Evolutionary conservation across 208 protist genomes (phyloP), one percentile per base, ranked within the genome.

Genomic region (Leishmania lainsoni): DNA sequence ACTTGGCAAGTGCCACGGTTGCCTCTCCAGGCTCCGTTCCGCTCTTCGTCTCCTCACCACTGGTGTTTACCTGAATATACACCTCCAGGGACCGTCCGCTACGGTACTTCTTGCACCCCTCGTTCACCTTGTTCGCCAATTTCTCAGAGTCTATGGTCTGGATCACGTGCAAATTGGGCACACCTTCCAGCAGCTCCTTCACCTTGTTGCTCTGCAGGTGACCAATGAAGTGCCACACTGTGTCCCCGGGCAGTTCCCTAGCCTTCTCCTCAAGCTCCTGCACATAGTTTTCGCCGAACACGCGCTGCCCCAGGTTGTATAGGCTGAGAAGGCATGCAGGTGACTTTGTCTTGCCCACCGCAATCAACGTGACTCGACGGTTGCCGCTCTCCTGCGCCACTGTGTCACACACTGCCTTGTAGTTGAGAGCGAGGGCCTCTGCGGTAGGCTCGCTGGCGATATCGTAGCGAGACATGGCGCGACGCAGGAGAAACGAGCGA

Each of bases 191-290:
- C 26, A 99, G 83, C 69, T 94, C 76, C 82, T 95, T 98, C 68
- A 96, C 88, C 83, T 99, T 99, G 87, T 99, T 99, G 81, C 92
- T 98, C 89, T 99, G 98, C 54, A 99, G 82, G 76, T 98, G 97
- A 12, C 99, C 99, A 85, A 99, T 99, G 77, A 99, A 99, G 83
- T 99, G 98, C 98, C 98, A 99, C 45, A 89, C 68, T 52, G 99
- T 98, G 81, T 99, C 98, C 35, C 89, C 56, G 0, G 96, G 94
- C 65, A 97, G 80, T 74, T 86, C 68, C 42, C 68, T 59, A 1
- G 93, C 88, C 92, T 99, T 99, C 78, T 97, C 92, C 1, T 89
- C 79, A 17, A 99, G 63, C 86, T 99, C 98, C 86, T 99, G 96
- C 54, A 99, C 97, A 81, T 99, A 99, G 86, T 99, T 99, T 81